These are phyloP conservation scores for Colletotrichum sp. DNA, from an alignment of 2,329 filamentous ascomycete species.

Conservation along the genomic window DNA sequence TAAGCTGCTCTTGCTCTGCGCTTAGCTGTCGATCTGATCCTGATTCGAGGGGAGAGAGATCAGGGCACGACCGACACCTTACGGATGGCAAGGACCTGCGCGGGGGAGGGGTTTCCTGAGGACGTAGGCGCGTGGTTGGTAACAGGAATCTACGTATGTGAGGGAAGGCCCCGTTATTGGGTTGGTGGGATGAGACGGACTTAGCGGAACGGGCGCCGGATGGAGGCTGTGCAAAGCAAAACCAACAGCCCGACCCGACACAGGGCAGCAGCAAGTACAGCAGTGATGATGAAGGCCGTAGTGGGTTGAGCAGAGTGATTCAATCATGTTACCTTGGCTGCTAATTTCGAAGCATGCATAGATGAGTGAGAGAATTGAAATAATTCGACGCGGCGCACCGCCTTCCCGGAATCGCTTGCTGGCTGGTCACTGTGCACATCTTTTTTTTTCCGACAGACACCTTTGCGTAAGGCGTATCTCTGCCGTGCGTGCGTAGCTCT, in stretches of 20 bases:
- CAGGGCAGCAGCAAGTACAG: not conserved
- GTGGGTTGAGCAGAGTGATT: not conserved
- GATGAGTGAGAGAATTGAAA: not conserved
- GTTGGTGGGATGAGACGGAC: slow-evolving; percentile 8
- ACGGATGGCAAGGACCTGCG: not conserved
- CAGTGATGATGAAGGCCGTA: not conserved
- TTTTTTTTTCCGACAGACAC: not conserved
- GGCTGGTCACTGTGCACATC: not conserved
- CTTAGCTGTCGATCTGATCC: not conserved
- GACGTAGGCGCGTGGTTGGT: not conserved
- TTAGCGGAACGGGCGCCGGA: not conserved
- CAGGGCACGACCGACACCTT: not conserved
- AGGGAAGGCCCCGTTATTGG: not conserved
- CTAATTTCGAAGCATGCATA: not conserved
- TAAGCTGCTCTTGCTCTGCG: not conserved
- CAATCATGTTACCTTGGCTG: not conserved
- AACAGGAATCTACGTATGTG: not conserved
- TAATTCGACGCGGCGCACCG: not conserved
- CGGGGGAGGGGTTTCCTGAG: not conserved
- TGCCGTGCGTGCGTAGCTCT: not conserved
- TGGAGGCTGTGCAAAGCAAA: slow-evolving; percentile 18
- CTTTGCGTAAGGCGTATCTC: not conserved
- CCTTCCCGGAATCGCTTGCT: not conserved
- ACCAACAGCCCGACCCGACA: not conserved
- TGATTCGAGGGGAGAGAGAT: not conserved